Evolutionary conservation across 352 stramenopile genomes (phyloP), one percentile per base, ranked within the genome.

Genomic region (Chrysophaeum taylorii): DNA sequence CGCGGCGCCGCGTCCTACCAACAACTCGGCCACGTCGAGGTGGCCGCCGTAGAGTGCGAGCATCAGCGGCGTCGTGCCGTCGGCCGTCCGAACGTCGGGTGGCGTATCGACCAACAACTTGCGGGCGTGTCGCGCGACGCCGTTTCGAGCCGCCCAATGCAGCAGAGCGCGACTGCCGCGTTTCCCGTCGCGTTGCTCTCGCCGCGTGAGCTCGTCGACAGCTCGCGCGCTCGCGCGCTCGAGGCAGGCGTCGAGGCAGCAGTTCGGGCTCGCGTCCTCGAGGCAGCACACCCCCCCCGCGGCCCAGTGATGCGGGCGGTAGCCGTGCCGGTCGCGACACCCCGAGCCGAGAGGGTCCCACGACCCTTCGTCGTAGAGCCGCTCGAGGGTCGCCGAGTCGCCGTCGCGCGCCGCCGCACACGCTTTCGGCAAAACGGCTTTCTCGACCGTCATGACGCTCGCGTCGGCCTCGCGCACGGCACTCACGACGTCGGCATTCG

Each of bases 271-370:
- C n/a, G n/a, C n/a, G n/a, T n/a, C n/a, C n/a, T n/a, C n/a, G n/a
- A n/a, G n/a, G n/a, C n/a, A n/a, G n/a, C n/a, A n/a, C n/a, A n/a
- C n/a, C n/a, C n/a, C n/a, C 25, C 52, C 29, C 27, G 52, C 52
- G 27, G 52, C 52, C 52, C 52, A 63, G 29, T 63, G 52, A n/a
- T 63, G 52, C 25, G 52, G 9, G 4, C 52, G n/a, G 52, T 63
- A 63, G 33, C 52, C 52, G 52, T 63, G 52, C 25, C 27, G 9
- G 52, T 63, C 52, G 25, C 52, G 52, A 14, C 27, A 12, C 27
- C 2, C 27, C 7, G n/a, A 2, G 52, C 14, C n/a, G 12, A 54
- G 7, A 4, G 7, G 7, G 7, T 16, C 12, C 7, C 5, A 54
- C 18, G 45, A 16, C 18, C 45, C 45, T 25, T 16, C n/a, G 7